phyloP scores from a whole-genome alignment of 2,329 filamentous ascomycete genomes.

The Fusarium staphyleae region DNA sequence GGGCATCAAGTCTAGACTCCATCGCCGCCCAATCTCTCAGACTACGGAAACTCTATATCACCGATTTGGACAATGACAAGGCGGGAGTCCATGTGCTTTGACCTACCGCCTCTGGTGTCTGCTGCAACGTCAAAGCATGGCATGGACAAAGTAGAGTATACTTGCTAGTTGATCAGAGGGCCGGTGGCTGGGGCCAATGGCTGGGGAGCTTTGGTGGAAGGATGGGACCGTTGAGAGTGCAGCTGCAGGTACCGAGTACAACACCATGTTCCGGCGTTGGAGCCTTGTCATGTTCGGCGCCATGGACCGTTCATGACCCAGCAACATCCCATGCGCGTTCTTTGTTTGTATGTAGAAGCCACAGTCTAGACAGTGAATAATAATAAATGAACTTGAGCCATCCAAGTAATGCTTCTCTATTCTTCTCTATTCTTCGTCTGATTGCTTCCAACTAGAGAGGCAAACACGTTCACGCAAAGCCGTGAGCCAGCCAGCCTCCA shows the following conservation, averaged over 20 bases:
- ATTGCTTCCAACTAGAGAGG: neutral
- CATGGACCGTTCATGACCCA: constrained; percentile 15
- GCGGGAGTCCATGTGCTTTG: constrained; percentile 6
- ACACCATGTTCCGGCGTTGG: neutral
- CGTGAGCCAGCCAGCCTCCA: constrained; percentile 11
- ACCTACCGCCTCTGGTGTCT: constrained; percentile 8
- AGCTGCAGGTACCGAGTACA: constrained; percentile 28
- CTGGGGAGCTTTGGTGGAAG: constrained; percentile 10
- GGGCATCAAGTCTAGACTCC: constrained; percentile 25
- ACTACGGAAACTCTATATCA: neutral
- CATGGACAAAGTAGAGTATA: constrained; percentile 20
- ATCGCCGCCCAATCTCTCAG: constrained; percentile 2
- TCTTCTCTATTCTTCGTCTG: neutral
- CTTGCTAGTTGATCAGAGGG: constrained; percentile 17
- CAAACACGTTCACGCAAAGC: constrained; percentile 24
- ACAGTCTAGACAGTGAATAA: too few relatives aligned
- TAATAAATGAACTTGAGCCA: too few relatives aligned
- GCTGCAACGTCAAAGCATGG: constrained; percentile 26
- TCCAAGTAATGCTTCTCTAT: too few relatives aligned
- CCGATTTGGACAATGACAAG: neutral
- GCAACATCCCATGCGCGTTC: too few relatives aligned
- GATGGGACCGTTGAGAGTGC: constrained; percentile 15
- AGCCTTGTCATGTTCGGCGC: constrained; percentile 1
- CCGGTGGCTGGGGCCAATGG: constrained; percentile 3
- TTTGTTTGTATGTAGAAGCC: too few relatives aligned